Evolutionary conservation across 768 basidiomycete species (phyloP), one percentile per base, ranked within the genome.

Genomic region (Tulasnella sp.): DNA sequence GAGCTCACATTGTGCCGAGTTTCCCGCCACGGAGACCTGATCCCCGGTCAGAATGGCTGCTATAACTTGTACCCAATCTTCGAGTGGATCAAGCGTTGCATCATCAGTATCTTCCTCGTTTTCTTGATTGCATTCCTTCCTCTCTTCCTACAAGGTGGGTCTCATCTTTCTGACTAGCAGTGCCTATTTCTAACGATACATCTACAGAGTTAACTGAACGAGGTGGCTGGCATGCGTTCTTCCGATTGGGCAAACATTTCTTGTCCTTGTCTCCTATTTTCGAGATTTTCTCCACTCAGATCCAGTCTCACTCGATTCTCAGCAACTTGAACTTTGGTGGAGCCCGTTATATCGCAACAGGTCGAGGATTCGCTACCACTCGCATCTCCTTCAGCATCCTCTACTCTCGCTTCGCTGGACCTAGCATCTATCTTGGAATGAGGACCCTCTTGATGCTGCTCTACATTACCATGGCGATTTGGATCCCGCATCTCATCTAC

Each of bases 201-300:
- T 57, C 32, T 64, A n/a, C 62, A 90, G 93, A 99, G 73, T 72
- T 98, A 45, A 84, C 92, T 32, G 93, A 98, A 65, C 83, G 93
- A 61, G 93, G 93, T 35, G 88, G 90, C 16, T 79, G 78, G 62
- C 83, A 89, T 58, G 93, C 93, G 4, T 73, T 96, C 47, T 72
- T 87, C 56, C 91, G 93, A 54, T 73, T 99, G 10, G 77, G 78
- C 56, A 96, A 93, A 62, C 93, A 99, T 64, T 95, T 99, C 67
- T 63, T 80, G 57, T 99, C 93, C 5, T 68, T 91, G 10, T 96
- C 93, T 1, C 90, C 90, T 2, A 76, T 92, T 42, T 99, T 99
- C 65, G 93, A 99, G 64, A 83, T 99, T 55, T 99, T 98, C 70
- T 83, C 87, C n/a, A 99, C 93, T 1, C 93, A 96, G 66, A 96